phyloP scores from a whole-genome alignment of 352 stramenopile species.

The Vaucheria bursata region DNA sequence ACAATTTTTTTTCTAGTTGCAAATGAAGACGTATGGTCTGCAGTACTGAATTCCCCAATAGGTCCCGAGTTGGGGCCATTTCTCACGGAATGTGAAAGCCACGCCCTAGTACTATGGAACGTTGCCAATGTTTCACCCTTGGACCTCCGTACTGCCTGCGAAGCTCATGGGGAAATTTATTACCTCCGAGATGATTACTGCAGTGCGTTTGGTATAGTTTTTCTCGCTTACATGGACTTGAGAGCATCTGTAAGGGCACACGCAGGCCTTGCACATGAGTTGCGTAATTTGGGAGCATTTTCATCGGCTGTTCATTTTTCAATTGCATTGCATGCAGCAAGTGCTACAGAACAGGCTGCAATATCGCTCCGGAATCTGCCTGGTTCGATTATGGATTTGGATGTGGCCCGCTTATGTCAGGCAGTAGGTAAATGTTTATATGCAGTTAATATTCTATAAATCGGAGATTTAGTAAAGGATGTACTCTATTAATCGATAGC shows the following conservation, averaged over 20 bases:
- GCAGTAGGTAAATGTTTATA: too few species aligned
- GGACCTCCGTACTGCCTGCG: constrained; percentile 31
- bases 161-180: constrained; percentile 39
- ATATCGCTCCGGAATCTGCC: constrained; percentile 35
- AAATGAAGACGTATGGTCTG: too few species aligned
- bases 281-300: constrained; percentile 14
- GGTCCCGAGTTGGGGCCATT: constrained; percentile 46
- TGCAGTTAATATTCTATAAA: too few species aligned
- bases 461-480: too few species aligned
- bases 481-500: too few species aligned
- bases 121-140: constrained; percentile 30
- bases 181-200: constrained; percentile 44
- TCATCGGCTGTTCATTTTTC: constrained; percentile 33
- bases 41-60: constrained; percentile 34
- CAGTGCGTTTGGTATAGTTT: constrained; percentile 30
- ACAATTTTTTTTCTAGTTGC: too few species aligned
- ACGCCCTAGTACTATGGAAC: constrained; percentile 47
- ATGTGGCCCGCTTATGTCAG: background rate
- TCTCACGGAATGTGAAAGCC: constrained; percentile 36
- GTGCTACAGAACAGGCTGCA: constrained; percentile 29
- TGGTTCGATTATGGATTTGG: background rate
- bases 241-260: constrained; percentile 34
- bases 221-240: constrained; percentile 48
- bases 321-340: constrained; percentile 41
- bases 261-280: constrained; percentile 18